phyloP scores from a whole-genome alignment of 176 grass and related monocot genomes.

The Musa acuminata region DNA sequence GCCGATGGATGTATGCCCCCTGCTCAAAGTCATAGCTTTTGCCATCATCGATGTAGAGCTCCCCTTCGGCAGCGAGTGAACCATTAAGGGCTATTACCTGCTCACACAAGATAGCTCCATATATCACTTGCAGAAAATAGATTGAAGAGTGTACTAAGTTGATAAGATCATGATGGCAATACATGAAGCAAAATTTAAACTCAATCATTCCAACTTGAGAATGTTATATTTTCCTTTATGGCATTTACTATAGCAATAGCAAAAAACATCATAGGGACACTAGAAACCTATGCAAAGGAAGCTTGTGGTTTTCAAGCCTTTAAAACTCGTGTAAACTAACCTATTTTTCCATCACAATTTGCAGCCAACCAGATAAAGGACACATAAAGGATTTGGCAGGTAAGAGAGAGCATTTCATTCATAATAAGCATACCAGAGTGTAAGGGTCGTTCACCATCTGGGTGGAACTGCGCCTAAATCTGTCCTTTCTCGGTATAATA shows the following conservation, averaged over 20 bases:
- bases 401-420: background rate
- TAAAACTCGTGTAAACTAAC: background rate
- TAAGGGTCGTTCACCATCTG: slow-evolving; percentile 98
- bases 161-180: background rate
- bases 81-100: slow-evolving; percentile 89
- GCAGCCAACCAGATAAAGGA: background rate
- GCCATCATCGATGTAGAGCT: slow-evolving; percentile 91
- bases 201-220: background rate
- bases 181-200: no score
- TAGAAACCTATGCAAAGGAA: background rate
- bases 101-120: background rate
- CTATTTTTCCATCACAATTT: background rate
- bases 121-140: background rate
- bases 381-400: background rate
- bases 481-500: slow-evolving; percentile 89
- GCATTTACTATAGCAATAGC: background rate
- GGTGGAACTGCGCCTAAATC: slow-evolving; percentile 88
- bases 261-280: background rate
- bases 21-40: slow-evolving; percentile 76
- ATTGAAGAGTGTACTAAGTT: background rate
- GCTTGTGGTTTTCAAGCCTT: background rate
- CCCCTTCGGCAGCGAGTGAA: slow-evolving; percentile 68
- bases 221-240: background rate
- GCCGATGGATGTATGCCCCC: slow-evolving; percentile 82
- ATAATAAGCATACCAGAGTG: slow-evolving; percentile 58